Conservation (phyloP, 2,329 filamentous ascomycete genomes). For the Pyricularia pennisetigena region DNA sequence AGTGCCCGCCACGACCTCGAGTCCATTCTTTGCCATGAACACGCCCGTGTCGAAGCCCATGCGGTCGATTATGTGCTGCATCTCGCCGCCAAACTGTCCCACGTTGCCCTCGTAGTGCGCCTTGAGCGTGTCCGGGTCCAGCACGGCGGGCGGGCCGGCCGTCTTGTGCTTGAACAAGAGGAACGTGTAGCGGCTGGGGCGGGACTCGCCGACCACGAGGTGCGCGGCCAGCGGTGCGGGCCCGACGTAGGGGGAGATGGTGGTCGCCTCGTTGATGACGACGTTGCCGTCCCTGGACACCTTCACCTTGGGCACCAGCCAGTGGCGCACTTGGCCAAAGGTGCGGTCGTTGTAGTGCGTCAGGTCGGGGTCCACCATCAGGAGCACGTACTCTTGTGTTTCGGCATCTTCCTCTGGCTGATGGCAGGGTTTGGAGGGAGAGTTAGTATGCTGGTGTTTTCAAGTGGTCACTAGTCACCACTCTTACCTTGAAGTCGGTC, state of each 20-base stretch:
- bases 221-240: neutral
- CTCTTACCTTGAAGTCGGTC: neutral
- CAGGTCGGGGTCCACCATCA: constrained; percentile 1
- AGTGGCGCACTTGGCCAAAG: neutral
- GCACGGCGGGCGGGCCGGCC: neutral
- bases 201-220: neutral
- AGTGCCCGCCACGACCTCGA: neutral
- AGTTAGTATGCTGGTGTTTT: neutral
- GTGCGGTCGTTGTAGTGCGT: constrained; percentile 3
- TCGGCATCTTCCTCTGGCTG: neutral
- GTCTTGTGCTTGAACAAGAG: neutral
- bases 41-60: neutral
- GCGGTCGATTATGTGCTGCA: neutral
- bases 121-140: neutral
- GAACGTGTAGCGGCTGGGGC: constrained; percentile 1
- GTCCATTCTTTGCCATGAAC: neutral
- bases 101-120: neutral
- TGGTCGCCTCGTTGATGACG: neutral
- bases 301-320: neutral
- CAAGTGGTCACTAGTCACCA: no score
- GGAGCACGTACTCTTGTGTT: neutral
- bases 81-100: neutral
- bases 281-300: neutral
- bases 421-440: neutral
- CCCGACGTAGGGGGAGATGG: constrained; percentile 1